A percentile compares a stretch with the other conserved stretches of the same genome.
phyloP scores from a whole-genome alignment of 2,329 filamentous ascomycete species.

The Colletotrichum aenigma region DNA sequence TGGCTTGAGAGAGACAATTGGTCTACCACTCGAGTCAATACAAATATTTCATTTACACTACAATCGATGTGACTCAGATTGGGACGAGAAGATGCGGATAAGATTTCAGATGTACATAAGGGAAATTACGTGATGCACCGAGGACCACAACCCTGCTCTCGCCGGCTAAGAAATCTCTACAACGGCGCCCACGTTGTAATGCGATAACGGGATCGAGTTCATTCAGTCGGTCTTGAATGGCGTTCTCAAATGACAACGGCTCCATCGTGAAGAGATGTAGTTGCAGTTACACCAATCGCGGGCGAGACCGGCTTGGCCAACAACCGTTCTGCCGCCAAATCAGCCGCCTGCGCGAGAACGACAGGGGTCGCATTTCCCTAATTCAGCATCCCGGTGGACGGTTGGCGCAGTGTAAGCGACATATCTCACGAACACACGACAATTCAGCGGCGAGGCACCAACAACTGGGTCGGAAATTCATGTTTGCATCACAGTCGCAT shows the following conservation, averaged over 20 bases:
- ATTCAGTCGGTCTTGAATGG: neutral
- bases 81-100: no score
- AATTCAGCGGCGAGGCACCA: neutral
- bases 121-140: no score
- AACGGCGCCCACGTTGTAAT: no score
- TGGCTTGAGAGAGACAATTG: no score
- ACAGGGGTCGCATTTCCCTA: neutral
- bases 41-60: no score
- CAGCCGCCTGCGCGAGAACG: neutral
- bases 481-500: neutral
- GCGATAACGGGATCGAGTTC: neutral
- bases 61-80: no score
- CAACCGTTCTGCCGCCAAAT: neutral
- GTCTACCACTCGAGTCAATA: no score
- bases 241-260: neutral
- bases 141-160: no score
- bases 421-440: neutral
- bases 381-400: neutral
- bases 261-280: neutral
- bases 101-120: no score
- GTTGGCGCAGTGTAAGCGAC: fast-evolving
- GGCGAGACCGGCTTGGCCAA: neutral
- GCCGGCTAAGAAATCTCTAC: no score
- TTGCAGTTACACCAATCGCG: neutral
- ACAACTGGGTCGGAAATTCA: neutral